phyloP scores from a whole-genome alignment of 2,329 filamentous ascomycete genomes.

The Aureobasidium sp. region DNA sequence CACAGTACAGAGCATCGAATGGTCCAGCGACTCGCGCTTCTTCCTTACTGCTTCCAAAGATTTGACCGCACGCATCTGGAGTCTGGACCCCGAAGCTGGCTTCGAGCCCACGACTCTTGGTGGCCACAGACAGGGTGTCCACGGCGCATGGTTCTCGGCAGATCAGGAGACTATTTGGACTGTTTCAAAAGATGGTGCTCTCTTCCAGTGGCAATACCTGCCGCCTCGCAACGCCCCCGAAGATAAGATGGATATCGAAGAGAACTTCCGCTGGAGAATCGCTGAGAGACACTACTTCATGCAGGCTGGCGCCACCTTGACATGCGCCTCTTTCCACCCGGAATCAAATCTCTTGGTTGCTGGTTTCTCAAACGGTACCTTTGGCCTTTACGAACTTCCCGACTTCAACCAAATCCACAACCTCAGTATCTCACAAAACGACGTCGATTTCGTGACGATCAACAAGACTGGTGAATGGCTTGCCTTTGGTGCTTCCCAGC shows the following conservation, averaged over 20 bases:
- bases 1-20: slow-evolving; percentile 74
- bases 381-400: slow-evolving; percentile 90
- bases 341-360: slow-evolving; percentile 87
- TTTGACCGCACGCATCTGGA: slow-evolving; percentile 91
- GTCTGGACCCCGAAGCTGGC: slow-evolving; percentile 73
- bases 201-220: slow-evolving; percentile 88
- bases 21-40: slow-evolving; percentile 94
- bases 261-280: slow-evolving; percentile 80
- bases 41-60: slow-evolving; percentile 90
- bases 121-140: slow-evolving; percentile 81
- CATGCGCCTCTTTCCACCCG: slow-evolving; percentile 84
- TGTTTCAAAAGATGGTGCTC: slow-evolving; percentile 90
- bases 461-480: slow-evolving; percentile 96
- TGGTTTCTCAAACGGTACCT: slow-evolving; percentile 90
- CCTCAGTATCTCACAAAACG: slow-evolving; percentile 87
- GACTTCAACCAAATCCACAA: slow-evolving; percentile 95
- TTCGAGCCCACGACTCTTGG: slow-evolving; percentile 85
- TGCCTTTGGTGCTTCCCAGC: slow-evolving; percentile 89
- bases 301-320: slow-evolving; percentile 78
- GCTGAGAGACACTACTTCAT: slow-evolving; percentile 88
- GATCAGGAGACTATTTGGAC: slow-evolving; percentile 96
- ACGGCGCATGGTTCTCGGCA: slow-evolving; percentile 94
- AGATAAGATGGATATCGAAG: slow-evolving; percentile 46
- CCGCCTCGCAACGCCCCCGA: slow-evolving; percentile 47
- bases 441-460: slow-evolving; percentile 89